phyloP scores from a whole-genome alignment of 768 basidiomycete genomes.

The Mycena metata region DNA sequence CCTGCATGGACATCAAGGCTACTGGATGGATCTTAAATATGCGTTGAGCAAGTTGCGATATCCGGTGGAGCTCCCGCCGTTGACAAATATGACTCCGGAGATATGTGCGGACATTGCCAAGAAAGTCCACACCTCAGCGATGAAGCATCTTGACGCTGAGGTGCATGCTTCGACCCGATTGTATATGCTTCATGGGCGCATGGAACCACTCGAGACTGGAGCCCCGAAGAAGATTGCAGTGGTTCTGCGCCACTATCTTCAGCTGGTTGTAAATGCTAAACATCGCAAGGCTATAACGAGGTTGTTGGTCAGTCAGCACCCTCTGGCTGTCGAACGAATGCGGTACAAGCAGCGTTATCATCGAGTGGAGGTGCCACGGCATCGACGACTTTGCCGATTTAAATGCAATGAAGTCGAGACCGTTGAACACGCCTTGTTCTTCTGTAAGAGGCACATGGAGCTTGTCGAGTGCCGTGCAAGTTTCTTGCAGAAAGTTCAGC shows the following conservation, averaged over 20 bases:
- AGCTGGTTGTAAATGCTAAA: not conserved
- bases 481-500: not conserved
- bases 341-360: not conserved
- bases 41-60: not conserved
- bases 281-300: not conserved
- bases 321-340: not conserved
- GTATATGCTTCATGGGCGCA: not conserved
- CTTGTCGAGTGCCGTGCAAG: not conserved
- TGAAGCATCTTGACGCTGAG: not conserved
- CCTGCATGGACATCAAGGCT: not conserved
- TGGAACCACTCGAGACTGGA: not conserved
- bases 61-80: not conserved
- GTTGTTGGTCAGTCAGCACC: not conserved
- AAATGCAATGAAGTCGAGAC: not conserved
- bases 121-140: not conserved
- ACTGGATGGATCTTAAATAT: constrained; percentile 8
- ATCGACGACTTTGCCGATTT: not conserved
- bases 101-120: not conserved
- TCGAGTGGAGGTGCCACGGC: not conserved
- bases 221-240: not conserved
- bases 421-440: too few relatives aligned
- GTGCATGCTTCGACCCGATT: not conserved
- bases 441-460: not conserved
- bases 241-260: not conserved
- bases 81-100: not conserved